Evolutionary conservation across 163 green algal genomes (phyloP), one percentile per base, ranked within the genome.

Genomic region (Scenedesmus sp.): DNA sequence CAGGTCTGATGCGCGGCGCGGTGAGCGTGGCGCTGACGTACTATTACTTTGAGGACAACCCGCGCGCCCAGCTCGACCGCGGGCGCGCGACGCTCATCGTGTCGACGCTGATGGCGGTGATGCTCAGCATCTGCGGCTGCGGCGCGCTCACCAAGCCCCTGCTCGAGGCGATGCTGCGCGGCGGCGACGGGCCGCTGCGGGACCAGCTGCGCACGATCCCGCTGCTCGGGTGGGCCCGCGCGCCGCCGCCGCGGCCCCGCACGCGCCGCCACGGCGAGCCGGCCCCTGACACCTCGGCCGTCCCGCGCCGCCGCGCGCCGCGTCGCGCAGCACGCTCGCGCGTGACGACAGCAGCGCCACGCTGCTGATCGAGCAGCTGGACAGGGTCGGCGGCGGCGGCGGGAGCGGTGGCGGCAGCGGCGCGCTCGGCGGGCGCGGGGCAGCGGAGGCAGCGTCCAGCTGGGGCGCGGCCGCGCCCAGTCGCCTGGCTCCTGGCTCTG

Each of bases 1-100:
- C 69, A 77, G 94, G 94, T 24, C 76, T 94, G 6, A 97, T 97
- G 91, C 82, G 94, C 2, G 94, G 94, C 10, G 94, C 94, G 10
- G 93, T 97, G 48, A 93, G 88, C 31, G 92, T 97, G 14, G 94
- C 94, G 2, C 85, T 98, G 58, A 90, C 94, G 22, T 97, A 95
- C 88, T 90, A 88, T 72, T 90, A 94, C 64, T 95, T 96, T 75
- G 89, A 93, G 73, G 86, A 80, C 50, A 47, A 65, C 74, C 48
- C 70, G 63, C 60, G 56, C 45, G 74, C 71, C 28, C 72, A 70
- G 20, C 39, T 60, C 4, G 78, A 90, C 58, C 48, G 54, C n/a
- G 65, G 86, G 17, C 66, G 84, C 10, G 78, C 87, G 42, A 95
- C 91, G 3, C 82, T 96, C 11, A 93, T 96, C 57, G 85, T 81